Evolutionary conservation across 1,139 yeast species (phyloP), one percentile per base, ranked within the genome.

Genomic region (Nakaseomyces bracarensis): DNA sequence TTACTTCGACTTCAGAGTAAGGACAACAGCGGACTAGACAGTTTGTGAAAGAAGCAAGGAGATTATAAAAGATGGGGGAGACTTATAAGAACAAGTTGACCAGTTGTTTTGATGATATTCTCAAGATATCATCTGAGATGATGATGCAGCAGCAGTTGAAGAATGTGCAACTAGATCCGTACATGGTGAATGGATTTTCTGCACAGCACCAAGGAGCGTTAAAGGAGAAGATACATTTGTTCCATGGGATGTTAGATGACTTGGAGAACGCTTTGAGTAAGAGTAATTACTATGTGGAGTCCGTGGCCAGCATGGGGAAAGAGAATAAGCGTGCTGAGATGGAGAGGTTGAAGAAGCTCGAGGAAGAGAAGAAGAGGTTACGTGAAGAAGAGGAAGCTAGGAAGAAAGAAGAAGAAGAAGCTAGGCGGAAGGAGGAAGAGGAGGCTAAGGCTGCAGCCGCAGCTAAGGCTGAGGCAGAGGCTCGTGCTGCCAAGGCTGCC

Each of bases 41-140:
- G 16, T 14, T 5, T 14, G 2, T 14, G n/a, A 28, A 15, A 13
- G 16, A 14, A 14, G 19, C 27, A 9, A 15, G 19, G 28, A 14
- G 29, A 15, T 10, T 16, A 14, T 28, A 21, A 18, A 9, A 55
- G 96, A 96, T 41, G 34, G 34, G 34, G 7, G 28, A 26, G 22
- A 25, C 31, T 5, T 51, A 51, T 23, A 53, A 47, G 37, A 58
- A 58, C 37, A 55, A 49, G 44, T 46, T 60, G 15, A 57, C 62
- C 3, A 54, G 52, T 34, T 58, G 63, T 43, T 56, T 59, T 29
- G 59, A 60, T 45, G 64, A 58, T 33, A 57, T 60, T n/a, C 45
- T 60, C 49, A 53, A 48, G 41, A 43, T 53, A 13, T 50, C 60
- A 4, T 51, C 61, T 11, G 63, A 59, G 33, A 53, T 60, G 61